phyloP scores from a whole-genome alignment of 306 rosid species.

The Cucumis melo region DNA sequence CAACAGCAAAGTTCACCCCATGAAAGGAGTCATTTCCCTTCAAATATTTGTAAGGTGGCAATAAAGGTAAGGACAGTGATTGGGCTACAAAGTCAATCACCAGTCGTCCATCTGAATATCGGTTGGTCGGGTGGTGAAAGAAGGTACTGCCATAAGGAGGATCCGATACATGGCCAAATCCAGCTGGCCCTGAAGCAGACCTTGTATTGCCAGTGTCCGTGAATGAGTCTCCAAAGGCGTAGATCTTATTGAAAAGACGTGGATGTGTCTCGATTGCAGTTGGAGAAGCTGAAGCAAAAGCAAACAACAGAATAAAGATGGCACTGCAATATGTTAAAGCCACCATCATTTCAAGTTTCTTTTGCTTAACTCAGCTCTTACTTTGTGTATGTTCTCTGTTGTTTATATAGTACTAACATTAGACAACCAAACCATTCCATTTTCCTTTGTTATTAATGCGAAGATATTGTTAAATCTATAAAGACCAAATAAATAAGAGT shows the following conservation, averaged over 20 bases:
- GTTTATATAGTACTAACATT: not conserved
- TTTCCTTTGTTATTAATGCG: not conserved
- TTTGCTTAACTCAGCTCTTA: not conserved
- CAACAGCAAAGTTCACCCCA: constrained; percentile 89
- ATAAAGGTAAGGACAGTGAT: constrained; percentile 53
- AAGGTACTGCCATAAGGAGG: constrained; percentile 64
- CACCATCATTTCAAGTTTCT: not conserved
- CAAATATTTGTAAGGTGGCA: constrained; percentile 41
- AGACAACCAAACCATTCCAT: not conserved
- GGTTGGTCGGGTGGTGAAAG: constrained; percentile 73
- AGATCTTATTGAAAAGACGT: constrained; percentile 52
- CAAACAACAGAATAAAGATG: constrained; percentile 19
- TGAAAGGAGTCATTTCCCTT: constrained; percentile 20
- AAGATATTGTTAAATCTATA: not conserved
- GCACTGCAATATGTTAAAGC: constrained; percentile 4
- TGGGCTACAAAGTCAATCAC: constrained; percentile 73
- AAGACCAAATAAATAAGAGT: not conserved
- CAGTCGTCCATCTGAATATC: constrained; percentile 85
- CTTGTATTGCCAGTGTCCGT: constrained; percentile 94
- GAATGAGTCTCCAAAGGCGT: constrained; percentile 84
- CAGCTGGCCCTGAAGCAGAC: constrained; percentile 49
- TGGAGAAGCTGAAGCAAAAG: constrained; percentile 9
- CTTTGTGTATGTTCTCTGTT: not conserved
- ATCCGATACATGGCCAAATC: constrained; percentile 69
- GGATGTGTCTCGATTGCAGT: constrained; percentile 6